These are phyloP conservation scores for Eucalyptus dawsonii DNA, from an alignment of 345 rosid genomes.

Conservation along the genomic window DNA sequence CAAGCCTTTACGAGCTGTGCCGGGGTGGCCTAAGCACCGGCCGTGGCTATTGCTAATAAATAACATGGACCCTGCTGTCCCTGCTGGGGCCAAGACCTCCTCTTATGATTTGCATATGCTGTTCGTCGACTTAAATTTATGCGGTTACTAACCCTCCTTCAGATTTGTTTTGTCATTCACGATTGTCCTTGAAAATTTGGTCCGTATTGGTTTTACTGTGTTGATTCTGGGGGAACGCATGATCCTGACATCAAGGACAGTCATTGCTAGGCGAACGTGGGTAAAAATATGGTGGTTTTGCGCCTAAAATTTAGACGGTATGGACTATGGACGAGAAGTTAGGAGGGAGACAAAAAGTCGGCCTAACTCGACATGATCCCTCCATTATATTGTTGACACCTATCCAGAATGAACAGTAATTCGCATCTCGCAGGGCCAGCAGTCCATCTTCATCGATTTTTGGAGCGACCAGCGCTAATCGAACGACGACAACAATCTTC, in stretches of 20 bases:
- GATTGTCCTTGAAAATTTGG: not conserved
- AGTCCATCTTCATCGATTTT: not conserved
- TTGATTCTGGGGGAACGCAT: not conserved
- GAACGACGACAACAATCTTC: not conserved
- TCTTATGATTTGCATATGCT: not conserved
- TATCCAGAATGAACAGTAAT: not conserved
- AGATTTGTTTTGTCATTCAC: not conserved
- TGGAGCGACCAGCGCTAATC: not conserved
- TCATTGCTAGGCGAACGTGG: not conserved
- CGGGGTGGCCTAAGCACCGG: not conserved
- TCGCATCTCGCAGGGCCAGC: not conserved
- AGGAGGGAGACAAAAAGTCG: not conserved
- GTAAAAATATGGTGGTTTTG: not conserved
- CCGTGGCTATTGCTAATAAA: not conserved
- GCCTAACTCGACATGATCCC: not conserved
- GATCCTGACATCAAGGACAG: not conserved
- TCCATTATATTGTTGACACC: not conserved
- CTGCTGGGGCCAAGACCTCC: not conserved
- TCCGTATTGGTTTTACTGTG: not conserved
- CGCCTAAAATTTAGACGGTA: not conserved
- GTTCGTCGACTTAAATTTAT: not conserved
- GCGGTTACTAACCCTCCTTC: not conserved
- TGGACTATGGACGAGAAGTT: not conserved
- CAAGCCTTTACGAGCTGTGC: not conserved
- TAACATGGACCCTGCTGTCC: not conserved